Percentiles rank a stretch among this genome's conserved stretches.
Evolutionary conservation across 202 grass and related monocot species (phyloP).

Genomic region (Bolboschoenoplectus hybrid): DNA sequence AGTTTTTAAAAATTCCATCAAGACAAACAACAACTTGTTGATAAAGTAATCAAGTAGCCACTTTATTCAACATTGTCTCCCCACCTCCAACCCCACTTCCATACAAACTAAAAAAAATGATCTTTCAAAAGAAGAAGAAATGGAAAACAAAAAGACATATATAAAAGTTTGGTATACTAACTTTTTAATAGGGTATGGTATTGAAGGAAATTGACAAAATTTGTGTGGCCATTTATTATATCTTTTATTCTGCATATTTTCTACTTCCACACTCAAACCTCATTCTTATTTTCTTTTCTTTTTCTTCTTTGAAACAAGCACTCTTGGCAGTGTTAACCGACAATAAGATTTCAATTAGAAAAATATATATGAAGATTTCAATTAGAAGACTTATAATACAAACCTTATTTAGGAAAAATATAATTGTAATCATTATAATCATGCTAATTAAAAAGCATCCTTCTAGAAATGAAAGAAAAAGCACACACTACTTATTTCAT

Average conservation of each 20-base stretch:
- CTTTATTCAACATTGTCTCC: conserved; percentile 9
- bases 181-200: background rate
- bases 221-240: background rate
- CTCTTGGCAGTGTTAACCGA: background rate
- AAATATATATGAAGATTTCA: background rate
- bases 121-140: conserved; percentile 18
- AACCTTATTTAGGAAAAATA: background rate
- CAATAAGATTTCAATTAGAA: background rate
- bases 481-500: background rate
- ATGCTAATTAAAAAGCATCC: background rate
- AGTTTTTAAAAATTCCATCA: background rate
- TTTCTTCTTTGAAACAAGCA: conserved; percentile 7
- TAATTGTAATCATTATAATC: background rate
- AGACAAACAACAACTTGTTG: conserved; percentile 25
- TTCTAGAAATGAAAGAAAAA: background rate
- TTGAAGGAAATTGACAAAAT: background rate
- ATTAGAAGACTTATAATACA: background rate
- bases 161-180: background rate
- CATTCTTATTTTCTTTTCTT: background rate
- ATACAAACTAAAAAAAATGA: conserved; percentile 7
- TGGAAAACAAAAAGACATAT: background rate
- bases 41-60: conserved; percentile 17
- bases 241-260: conserved; percentile 7
- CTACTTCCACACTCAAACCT: conserved; percentile 16
- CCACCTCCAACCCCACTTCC: conserved; percentile 24